A percentile compares a stretch with the other conserved stretches of the same genome.
Evolutionary conservation across 768 basidiomycete genomes (phyloP).

Genomic region (Amanita exitialis): DNA sequence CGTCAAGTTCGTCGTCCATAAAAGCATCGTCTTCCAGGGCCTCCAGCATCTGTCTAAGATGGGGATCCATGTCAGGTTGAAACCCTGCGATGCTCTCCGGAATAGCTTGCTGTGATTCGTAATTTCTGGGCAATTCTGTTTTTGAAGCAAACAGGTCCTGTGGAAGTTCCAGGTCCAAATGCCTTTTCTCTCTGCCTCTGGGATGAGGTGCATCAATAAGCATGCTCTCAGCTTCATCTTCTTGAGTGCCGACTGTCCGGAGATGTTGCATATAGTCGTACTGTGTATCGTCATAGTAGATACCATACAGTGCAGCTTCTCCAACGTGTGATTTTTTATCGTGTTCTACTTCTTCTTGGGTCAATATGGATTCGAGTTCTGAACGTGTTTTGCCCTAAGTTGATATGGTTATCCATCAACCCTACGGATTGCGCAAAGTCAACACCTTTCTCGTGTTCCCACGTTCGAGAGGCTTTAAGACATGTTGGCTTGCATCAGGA

Average conservation of each 20-base stretch:
- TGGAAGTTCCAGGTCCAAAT: conserved; percentile 44
- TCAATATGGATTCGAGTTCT: conserved; percentile 59
- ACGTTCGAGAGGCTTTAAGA: conserved; percentile 77
- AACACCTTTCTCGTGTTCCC: conserved; percentile 60
- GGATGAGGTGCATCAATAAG: conserved; percentile 65
- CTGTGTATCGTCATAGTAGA: conserved; percentile 91
- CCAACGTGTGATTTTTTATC: conserved; percentile 54
- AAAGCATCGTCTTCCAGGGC: conserved; percentile 96
- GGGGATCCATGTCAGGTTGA: conserved; percentile 94
- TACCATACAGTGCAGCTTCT: conserved; percentile 81
- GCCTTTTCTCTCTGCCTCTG: conserved; percentile 22
- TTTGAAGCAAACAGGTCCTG: conserved; percentile 64
- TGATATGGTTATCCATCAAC: conserved; percentile 6
- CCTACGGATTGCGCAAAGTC: background rate
- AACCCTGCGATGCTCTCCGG: conserved; percentile 82
- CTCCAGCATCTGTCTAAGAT: conserved; percentile 84
- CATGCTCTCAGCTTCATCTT: conserved; percentile 74
- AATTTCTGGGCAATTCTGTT: conserved; percentile 63
- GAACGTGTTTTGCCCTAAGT: conserved; percentile 70
- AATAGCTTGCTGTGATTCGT: conserved; percentile 68
- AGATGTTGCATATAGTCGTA: conserved; percentile 99
- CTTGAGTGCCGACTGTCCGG: conserved; percentile 62
- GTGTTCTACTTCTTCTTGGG: conserved; percentile 35
- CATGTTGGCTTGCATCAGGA: conserved; percentile 77
- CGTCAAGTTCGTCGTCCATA: conserved; percentile 65